Evolutionary conservation across 2,329 filamentous ascomycete species (phyloP).

Genomic region (Emergomyces pasteurianus): DNA sequence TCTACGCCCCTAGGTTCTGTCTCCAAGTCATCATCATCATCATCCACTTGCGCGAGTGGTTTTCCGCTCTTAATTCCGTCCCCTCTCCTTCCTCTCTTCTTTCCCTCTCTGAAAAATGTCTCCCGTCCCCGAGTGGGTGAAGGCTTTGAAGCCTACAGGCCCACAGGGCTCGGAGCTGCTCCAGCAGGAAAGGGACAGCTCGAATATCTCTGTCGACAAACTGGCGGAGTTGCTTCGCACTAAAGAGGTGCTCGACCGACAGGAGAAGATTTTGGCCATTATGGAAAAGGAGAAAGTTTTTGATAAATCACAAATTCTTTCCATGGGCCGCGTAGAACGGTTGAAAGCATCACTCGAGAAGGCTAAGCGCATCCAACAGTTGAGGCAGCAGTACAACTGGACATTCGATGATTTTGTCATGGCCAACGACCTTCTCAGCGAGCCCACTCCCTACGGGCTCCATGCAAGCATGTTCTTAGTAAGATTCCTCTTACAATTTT

Average conservation of each 20-base stretch:
- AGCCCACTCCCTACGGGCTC: conserved; percentile 62
- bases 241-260: conserved; percentile 49
- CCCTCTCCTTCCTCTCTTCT: background rate
- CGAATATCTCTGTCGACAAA: conserved; percentile 54
- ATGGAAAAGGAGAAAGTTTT: conserved; percentile 58
- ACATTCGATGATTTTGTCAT: conserved; percentile 48
- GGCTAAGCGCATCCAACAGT: conserved; percentile 56
- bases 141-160: conserved; percentile 51
- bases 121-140: conserved; percentile 51
- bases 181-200: conserved; percentile 54
- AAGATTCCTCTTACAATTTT: conserved; percentile 13
- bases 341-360: conserved; percentile 59
- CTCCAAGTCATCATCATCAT: background rate
- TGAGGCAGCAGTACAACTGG: conserved; percentile 58
- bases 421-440: conserved; percentile 58
- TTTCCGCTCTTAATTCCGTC: background rate
- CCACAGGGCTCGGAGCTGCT: conserved; percentile 60
- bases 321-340: conserved; percentile 55
- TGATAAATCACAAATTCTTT: conserved; percentile 69
- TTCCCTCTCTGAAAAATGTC: conserved; percentile 19
- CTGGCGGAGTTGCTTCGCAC: conserved; percentile 59
- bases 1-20: background rate
- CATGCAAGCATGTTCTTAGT: conserved; percentile 61
- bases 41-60: background rate
- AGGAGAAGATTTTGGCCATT: conserved; percentile 50